Percentiles rank a stretch among this genome's conserved stretches.
phyloP scores from a whole-genome alignment of 345 rosid genomes.

The Citrus reticulata region DNA sequence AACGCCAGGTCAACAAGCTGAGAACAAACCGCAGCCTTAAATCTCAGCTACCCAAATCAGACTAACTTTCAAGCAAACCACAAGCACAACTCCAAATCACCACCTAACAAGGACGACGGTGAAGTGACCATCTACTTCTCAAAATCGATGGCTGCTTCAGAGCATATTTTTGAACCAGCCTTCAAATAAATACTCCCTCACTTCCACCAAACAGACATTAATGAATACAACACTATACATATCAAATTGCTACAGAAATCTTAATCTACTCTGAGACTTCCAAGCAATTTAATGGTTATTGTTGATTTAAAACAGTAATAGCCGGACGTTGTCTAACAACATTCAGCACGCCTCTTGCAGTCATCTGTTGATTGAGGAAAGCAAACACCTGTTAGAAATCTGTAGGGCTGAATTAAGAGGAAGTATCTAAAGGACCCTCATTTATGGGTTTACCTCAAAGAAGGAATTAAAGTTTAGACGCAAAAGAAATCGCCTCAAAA shows the following conservation, averaged over 20 bases:
- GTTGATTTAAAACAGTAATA: conserved; percentile 47
- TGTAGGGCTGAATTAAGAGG: neutral
- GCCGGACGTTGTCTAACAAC: conserved; percentile 80
- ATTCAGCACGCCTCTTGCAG: conserved; percentile 79
- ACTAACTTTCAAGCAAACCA: conserved; percentile 5
- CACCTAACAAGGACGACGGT: neutral
- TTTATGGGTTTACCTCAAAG: conserved; percentile 58
- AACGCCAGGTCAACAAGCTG: neutral
- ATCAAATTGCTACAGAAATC: neutral
- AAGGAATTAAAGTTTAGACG: conserved; percentile 86
- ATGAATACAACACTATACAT: neutral
- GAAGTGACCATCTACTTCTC: neutral
- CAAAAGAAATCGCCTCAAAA: conserved; percentile 88
- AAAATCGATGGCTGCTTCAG: neutral
- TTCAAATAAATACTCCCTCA: neutral
- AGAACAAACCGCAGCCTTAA: neutral
- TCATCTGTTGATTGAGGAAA: conserved; percentile 49
- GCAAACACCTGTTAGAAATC: neutral
- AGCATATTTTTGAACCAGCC: neutral
- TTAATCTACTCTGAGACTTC: neutral
- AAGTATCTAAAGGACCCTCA: neutral
- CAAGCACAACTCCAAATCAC: neutral
- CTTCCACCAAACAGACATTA: neutral
- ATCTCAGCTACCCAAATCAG: neutral
- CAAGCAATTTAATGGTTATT: conserved; percentile 17